These are phyloP conservation scores for Dalbergia cochinchinensis DNA, from an alignment of 306 rosid genomes.

Conservation along the genomic window DNA sequence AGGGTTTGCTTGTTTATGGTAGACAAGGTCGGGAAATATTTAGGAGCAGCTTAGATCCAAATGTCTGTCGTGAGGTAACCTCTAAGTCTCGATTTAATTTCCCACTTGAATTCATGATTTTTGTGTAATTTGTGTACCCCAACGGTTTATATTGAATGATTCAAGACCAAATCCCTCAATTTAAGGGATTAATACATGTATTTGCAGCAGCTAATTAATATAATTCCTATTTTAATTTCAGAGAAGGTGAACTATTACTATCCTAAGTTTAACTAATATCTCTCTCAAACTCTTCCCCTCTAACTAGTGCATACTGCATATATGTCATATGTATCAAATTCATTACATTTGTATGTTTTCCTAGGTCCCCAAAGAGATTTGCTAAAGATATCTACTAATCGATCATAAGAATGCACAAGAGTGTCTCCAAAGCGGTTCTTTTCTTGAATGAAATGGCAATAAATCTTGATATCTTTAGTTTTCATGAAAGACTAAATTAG, in stretches of 20 bases:
- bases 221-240: no score
- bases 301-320: neutral
- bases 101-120: neutral
- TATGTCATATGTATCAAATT: neutral
- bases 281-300: neutral
- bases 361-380: neutral
- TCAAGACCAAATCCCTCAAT: neutral
- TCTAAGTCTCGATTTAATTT: slow-evolving; percentile 26
- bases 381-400: no score
- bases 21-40: slow-evolving; percentile 88
- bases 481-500: no score
- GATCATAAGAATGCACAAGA: no score
- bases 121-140: neutral
- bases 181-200: no score
- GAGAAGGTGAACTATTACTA: neutral
- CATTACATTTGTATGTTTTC: neutral
- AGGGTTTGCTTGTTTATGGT: slow-evolving; percentile 97
- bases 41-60: slow-evolving; percentile 78
- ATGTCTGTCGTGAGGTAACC: slow-evolving; percentile 82
- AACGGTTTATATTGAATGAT: no score
- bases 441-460: no score
- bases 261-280: neutral
- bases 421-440: no score
- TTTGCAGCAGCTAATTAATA: neutral
- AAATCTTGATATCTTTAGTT: no score